These are phyloP conservation scores for Phytophthora cactorum DNA, from an alignment of 352 stramenopile genomes.

Conservation along the genomic window DNA sequence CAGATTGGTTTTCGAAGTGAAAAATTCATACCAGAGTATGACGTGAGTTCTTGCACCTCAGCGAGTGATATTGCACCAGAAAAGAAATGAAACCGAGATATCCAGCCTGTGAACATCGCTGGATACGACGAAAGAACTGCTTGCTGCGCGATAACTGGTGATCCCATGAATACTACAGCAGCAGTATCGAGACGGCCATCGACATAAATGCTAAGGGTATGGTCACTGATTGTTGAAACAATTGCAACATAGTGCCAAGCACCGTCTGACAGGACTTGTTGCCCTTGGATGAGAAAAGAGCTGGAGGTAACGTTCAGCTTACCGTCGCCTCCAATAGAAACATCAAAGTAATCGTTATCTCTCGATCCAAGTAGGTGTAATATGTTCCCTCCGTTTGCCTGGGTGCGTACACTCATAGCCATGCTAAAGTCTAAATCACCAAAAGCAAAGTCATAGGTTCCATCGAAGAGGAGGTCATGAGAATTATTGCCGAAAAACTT, in stretches of 20 bases:
- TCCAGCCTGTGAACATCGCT: conserved; percentile 48
- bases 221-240: conserved; percentile 21
- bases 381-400: conserved; percentile 13
- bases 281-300: neutral
- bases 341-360: conserved; percentile 14
- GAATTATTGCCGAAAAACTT: conserved; percentile 29
- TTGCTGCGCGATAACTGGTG: conserved; percentile 16
- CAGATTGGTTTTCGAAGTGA: neutral
- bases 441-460: conserved; percentile 38
- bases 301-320: conserved; percentile 14
- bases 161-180: neutral
- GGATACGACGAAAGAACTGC: conserved; percentile 32
- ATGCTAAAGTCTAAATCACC: conserved; percentile 55
- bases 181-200: conserved; percentile 20
- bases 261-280: conserved; percentile 12
- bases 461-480: conserved; percentile 13
- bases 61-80: conserved; percentile 36
- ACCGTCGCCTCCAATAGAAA: conserved; percentile 20
- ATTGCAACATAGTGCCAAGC: conserved; percentile 32
- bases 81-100: conserved; percentile 55
- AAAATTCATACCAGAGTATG: conserved; percentile 47
- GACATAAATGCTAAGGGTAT: conserved; percentile 19
- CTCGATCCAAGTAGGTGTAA: conserved; percentile 6
- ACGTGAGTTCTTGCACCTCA: conserved; percentile 44
- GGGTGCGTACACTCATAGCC: conserved; percentile 37